Base-by-base conservation (phyloP, 192 early-diverging fungal species). In the Backusella tarrabulga region DNA sequence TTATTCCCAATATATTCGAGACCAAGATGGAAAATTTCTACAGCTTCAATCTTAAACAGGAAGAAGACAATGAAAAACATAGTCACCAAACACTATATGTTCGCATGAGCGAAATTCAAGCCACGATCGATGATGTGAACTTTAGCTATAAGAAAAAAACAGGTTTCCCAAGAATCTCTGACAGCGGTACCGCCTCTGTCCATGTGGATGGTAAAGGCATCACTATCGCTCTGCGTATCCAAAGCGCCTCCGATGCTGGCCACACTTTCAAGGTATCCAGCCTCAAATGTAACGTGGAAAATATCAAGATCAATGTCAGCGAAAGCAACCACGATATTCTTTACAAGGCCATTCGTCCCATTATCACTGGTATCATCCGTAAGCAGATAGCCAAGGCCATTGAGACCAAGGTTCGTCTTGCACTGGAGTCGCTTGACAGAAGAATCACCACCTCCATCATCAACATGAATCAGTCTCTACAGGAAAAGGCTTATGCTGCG, bases 131-230 rank as follows among this genome's bases (percentile, higher is more conserved):
- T 8, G 68, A 81, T 38, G 84, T 85, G 12, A 80, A 80, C 34
- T 85, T 81, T 36, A 79, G 79, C 23, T 75, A 81, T 76, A 81
- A 79, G 73, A 83, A 78, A 70, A 85, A 85, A 46, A 79, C 80
- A 5, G 81, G 84, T 3, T 77, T 77, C n/a, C 82, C 83, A 44
- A 77, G 63, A 19, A 67, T 83, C 21, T 54, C 77, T 60, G 84
- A 85, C 41, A 75, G 75, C 12, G 84, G 84, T 40, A 66, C 83
- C 44, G 84, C 84, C 5, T 78, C 68, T 19, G 23, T 77, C n/a
- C 4, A 23, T 29, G 76, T 77, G 1, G 63, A 68, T 14, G 76
- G 68, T 8, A 77, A 81, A 19, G 66, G 36, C 17, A 79, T 83
- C 19, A 68, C 36, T n/a, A 42, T 76, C 2, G 67, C 79, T 1